Percentiles rank a stretch among this genome's conserved stretches.
phyloP scores from a whole-genome alignment of 2,329 filamentous ascomycete genomes.

The Hansfordia pulvinata region DNA sequence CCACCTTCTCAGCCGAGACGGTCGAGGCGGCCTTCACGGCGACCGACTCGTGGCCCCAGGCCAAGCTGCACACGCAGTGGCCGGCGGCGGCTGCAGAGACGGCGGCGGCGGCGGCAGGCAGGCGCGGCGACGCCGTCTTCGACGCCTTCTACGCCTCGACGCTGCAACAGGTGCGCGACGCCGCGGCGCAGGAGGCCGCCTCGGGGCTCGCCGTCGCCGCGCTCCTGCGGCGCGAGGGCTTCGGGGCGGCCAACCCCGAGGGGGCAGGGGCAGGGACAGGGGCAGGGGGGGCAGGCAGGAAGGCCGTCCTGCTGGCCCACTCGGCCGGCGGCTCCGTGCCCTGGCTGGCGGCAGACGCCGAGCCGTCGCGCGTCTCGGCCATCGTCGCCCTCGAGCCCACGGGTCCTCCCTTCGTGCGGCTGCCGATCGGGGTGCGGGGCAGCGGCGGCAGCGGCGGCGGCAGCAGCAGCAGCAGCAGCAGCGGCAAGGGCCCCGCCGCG shows the following conservation, averaged over 20 bases:
- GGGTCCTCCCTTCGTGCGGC: slow-evolving; percentile 6
- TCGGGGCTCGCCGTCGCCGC: slow-evolving; percentile 1
- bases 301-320: slow-evolving; percentile 4
- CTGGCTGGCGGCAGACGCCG: slow-evolving; percentile 5
- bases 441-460: too few species aligned
- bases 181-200: slow-evolving; percentile 2
- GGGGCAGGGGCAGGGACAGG: too few species aligned
- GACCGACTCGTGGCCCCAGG: slow-evolving; percentile 16
- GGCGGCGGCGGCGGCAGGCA: slow-evolving; percentile 17
- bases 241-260: too few species aligned
- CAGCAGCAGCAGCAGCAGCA: too few species aligned
- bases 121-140: slow-evolving; percentile 10
- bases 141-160: slow-evolving; percentile 4
- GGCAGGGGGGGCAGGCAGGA: too few species aligned
- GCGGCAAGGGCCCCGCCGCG: too few species aligned
- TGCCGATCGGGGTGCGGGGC: too few species aligned
- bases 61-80: slow-evolving; percentile 23
- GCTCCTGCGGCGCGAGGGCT: slow-evolving; percentile 5
- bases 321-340: slow-evolving; percentile 3
- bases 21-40: slow-evolving; percentile 14
- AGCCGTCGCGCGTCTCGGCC: slow-evolving; percentile 2
- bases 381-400: slow-evolving; percentile 4
- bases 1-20: too few species aligned
- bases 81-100: too few species aligned
- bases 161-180: slow-evolving; percentile 3